Conservation (phyloP, 495 filamentous ascomycete species). For the Elasticomyces elasticus region DNA sequence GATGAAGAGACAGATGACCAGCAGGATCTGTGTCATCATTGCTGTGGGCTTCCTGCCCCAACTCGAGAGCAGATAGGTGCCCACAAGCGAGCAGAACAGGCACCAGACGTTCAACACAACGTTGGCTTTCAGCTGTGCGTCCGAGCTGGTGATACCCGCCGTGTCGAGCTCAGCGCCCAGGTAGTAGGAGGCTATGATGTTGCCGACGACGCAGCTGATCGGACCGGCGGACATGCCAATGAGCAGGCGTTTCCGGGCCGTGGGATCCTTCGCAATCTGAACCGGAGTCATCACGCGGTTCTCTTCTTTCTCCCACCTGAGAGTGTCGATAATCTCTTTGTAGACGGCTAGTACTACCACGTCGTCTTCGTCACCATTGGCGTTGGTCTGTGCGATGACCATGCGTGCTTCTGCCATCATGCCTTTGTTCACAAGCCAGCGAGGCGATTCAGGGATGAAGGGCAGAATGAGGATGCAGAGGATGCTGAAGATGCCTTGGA, state of each 20-base stretch:
- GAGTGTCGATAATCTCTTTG: conserved; percentile 28
- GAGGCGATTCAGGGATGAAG: conserved; percentile 47
- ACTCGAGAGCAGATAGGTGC: conserved; percentile 32
- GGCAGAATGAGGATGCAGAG: conserved; percentile 44
- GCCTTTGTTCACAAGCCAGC: conserved; percentile 39
- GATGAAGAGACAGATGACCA: conserved; percentile 41
- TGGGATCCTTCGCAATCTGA: conserved; percentile 35
- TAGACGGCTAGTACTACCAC: conserved; percentile 33
- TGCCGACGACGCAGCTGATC: conserved; percentile 42
- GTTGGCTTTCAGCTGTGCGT: conserved; percentile 39
- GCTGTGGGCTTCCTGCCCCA: conserved; percentile 40
- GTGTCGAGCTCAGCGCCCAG: conserved; percentile 36
- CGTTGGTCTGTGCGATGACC: conserved; percentile 40
- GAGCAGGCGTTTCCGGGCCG: conserved; percentile 36
- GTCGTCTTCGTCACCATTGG: conserved; percentile 34
- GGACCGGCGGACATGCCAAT: conserved; percentile 5
- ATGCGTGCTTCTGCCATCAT: conserved; percentile 26
- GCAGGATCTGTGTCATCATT: conserved; percentile 28
- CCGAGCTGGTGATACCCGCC: conserved; percentile 37
- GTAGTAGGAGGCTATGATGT: conserved; percentile 44
- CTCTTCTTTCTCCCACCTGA: conserved; percentile 40
- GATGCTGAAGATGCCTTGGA: conserved; percentile 45
- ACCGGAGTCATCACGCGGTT: conserved; percentile 34
- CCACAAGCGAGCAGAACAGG: conserved; percentile 31
- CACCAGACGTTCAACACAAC: conserved; percentile 40